A percentile compares a stretch with the other conserved stretches of the same genome.
These are phyloP conservation scores for Saitoella complicata DNA, from an alignment of 805 yeast species.

Conservation along the genomic window DNA sequence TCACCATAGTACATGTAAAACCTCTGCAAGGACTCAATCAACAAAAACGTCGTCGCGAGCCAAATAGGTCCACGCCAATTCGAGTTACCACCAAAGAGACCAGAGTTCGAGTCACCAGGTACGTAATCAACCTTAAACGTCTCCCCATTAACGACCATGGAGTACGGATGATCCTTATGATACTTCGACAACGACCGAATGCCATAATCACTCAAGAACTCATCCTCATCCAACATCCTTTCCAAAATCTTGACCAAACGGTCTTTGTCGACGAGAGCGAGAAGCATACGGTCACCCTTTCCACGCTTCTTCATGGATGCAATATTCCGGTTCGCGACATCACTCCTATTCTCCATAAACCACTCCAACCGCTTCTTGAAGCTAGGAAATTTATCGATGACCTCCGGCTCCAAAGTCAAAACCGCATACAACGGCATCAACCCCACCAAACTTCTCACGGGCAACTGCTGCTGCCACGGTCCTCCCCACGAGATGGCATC, in stretches of 20 bases:
- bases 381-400: constrained; percentile 59
- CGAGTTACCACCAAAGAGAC: constrained; percentile 90
- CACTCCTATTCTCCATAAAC: constrained; percentile 44
- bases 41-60: constrained; percentile 80
- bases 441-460: constrained; percentile 80
- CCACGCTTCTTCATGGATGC: constrained; percentile 71
- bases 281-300: constrained; percentile 61
- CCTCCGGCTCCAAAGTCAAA: constrained; percentile 71
- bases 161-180: constrained; percentile 71
- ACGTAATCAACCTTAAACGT: constrained; percentile 55
- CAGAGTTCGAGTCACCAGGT: constrained; percentile 82
- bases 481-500: constrained; percentile 79
- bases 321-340: constrained; percentile 63
- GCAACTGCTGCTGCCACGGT: constrained; percentile 47
- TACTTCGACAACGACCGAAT: constrained; percentile 74
- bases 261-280: constrained; percentile 69
- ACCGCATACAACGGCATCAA: constrained; percentile 83
- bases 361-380: background rate
- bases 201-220: constrained; percentile 72
- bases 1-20: constrained; percentile 81
- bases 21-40: constrained; percentile 75
- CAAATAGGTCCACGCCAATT: constrained; percentile 97
- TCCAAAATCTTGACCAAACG: constrained; percentile 58
- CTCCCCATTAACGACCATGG: constrained; percentile 67
- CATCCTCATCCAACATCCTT: constrained; percentile 72